These are phyloP conservation scores for Fusarium cicatricum DNA, from an alignment of 2,329 filamentous ascomycete genomes.

Conservation along the genomic window DNA sequence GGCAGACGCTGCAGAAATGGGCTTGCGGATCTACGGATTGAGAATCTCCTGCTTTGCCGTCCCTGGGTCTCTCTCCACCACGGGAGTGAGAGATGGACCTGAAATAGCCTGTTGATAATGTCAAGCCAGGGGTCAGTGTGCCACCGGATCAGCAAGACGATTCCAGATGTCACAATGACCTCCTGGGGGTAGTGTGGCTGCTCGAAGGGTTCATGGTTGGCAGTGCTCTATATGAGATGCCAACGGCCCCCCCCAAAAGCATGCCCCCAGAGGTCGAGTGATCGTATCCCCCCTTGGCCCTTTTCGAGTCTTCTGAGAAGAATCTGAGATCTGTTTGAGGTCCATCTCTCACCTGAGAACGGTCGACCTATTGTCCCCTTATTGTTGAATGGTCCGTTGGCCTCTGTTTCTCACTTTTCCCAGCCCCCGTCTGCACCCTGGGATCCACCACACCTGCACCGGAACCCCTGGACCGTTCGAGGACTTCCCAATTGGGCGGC, in stretches of 20 bases:
- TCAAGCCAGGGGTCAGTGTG: conserved; percentile 7
- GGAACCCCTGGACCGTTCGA: neutral
- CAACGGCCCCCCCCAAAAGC: neutral
- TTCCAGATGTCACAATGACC: neutral
- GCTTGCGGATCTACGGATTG: conserved; percentile 7
- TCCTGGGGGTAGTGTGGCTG: neutral
- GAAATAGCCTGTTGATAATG: conserved; percentile 10
- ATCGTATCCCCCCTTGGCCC: neutral
- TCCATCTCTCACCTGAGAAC: neutral
- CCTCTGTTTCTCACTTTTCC: neutral
- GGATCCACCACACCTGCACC: neutral
- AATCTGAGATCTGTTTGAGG: neutral
- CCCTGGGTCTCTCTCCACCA: neutral
- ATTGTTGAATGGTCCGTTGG: conserved; percentile 2
- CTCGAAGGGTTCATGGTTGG: neutral
- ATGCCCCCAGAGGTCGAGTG: neutral
- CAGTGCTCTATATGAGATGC: conserved; percentile 17
- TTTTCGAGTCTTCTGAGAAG: neutral
- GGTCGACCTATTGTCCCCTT: neutral
- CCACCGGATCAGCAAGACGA: neutral
- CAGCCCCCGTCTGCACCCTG: neutral
- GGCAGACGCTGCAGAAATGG: neutral
- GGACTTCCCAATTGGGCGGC: neutral
- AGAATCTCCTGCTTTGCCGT: neutral
- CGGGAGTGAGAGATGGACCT: neutral